Evolutionary conservation across 768 basidiomycete species (phyloP).

Genomic region (Hygrocybe coccinea): DNA sequence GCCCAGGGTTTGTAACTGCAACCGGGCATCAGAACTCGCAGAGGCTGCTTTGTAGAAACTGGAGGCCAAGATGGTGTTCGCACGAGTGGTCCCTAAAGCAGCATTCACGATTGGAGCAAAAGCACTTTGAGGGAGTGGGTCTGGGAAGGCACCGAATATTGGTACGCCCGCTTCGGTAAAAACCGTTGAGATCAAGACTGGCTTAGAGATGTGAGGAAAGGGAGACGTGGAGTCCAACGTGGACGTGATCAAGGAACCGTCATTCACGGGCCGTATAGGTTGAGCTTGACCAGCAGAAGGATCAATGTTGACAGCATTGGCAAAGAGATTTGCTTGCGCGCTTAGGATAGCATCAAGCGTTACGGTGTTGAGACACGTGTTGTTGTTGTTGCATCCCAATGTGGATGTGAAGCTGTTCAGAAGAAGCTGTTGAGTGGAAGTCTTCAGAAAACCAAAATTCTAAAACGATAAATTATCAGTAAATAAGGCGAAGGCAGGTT

Average conservation of each 20-base stretch:
- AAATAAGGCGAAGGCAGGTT: background rate
- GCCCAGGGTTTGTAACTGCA: constrained; percentile 52
- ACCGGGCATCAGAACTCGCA: constrained; percentile 45
- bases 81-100: constrained; percentile 46
- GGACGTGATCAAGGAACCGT: constrained; percentile 64
- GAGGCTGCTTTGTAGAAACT: constrained; percentile 39
- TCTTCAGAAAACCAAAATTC: constrained; percentile 68
- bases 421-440: constrained; percentile 49
- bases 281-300: constrained; percentile 47
- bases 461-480: constrained; percentile 24
- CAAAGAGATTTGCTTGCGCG: constrained; percentile 45
- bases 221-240: constrained; percentile 57
- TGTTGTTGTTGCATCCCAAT: constrained; percentile 43
- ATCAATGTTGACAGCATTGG: constrained; percentile 42
- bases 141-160: constrained; percentile 44
- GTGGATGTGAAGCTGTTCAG: constrained; percentile 48
- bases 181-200: constrained; percentile 67
- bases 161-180: constrained; percentile 66
- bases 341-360: constrained; percentile 48
- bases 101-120: constrained; percentile 38
- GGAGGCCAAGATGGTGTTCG: constrained; percentile 40
- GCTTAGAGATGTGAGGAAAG: constrained; percentile 59
- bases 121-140: constrained; percentile 34
- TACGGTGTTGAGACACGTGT: constrained; percentile 49
- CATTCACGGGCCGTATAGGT: constrained; percentile 64